Evolutionary conservation across 2,329 filamentous ascomycete genomes (phyloP).

Genomic region (Helotiales sp.): DNA sequence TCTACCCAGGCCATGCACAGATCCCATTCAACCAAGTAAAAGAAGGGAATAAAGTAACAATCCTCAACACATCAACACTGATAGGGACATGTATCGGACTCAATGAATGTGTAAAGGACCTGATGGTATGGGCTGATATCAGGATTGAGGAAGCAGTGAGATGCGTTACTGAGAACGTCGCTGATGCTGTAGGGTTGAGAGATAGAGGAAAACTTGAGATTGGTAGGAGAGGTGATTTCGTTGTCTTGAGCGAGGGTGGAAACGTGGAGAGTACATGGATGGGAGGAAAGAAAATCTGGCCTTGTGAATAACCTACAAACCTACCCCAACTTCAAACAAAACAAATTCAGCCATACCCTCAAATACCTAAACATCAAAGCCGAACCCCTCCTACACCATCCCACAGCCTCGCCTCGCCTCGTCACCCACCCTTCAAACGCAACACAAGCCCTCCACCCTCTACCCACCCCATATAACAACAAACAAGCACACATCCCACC

Average conservation of each 20-base stretch:
- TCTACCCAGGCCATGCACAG: constrained; percentile 51
- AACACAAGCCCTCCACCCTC: too few species aligned
- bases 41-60: constrained; percentile 47
- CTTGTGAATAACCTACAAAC: too few species aligned
- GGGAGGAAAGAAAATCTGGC: constrained; percentile 23
- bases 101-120: constrained; percentile 48
- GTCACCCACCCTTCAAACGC: too few species aligned
- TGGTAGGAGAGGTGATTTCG: constrained; percentile 31
- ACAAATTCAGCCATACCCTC: too few species aligned
- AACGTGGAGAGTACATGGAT: constrained; percentile 29
- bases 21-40: constrained; percentile 51
- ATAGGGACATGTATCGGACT: constrained; percentile 53
- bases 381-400: too few species aligned
- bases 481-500: too few species aligned
- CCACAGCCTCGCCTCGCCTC: too few species aligned
- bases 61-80: constrained; percentile 52
- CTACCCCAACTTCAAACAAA: too few species aligned
- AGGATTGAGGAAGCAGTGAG: constrained; percentile 27
- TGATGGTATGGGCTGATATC: constrained; percentile 30
- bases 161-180: constrained; percentile 34
- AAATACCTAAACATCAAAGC: too few species aligned
- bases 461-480: too few species aligned
- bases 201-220: constrained; percentile 29
- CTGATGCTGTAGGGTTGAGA: constrained; percentile 23
- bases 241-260: constrained; percentile 26